phyloP scores from a whole-genome alignment of 805 yeast species.

The Ogataea angusta region DNA sequence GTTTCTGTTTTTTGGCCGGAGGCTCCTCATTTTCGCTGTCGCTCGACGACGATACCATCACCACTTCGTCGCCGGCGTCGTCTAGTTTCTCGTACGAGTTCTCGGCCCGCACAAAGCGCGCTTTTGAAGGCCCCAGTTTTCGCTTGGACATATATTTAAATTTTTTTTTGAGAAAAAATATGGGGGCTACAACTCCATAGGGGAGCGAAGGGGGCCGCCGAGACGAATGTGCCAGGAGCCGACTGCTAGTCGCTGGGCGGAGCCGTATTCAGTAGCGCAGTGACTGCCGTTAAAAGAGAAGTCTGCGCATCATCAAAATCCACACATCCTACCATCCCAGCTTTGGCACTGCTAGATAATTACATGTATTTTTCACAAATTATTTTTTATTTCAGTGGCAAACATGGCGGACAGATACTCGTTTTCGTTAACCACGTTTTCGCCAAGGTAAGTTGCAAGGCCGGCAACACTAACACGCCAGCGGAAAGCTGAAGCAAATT shows the following conservation, averaged over 20 bases:
- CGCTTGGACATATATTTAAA: slow-evolving; percentile 4
- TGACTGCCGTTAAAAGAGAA: too few species aligned
- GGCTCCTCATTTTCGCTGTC: slow-evolving; percentile 14
- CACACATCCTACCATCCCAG: too few species aligned
- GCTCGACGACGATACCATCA: slow-evolving; percentile 6
- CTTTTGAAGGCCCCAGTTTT: slow-evolving; percentile 1
- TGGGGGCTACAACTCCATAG: not conserved
- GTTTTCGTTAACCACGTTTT: slow-evolving; percentile 93
- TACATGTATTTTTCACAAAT: not conserved
- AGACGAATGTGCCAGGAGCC: not conserved
- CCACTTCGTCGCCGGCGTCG: slow-evolving; percentile 1
- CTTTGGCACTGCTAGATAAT: not conserved
- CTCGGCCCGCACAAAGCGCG: slow-evolving; percentile 7
- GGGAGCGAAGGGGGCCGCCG: not conserved
- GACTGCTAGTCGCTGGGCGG: too few species aligned
- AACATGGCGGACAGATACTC: slow-evolving; percentile 97
- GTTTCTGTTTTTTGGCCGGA: slow-evolving; percentile 10
- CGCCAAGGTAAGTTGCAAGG: slow-evolving; percentile 73
- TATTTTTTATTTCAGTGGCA: slow-evolving; percentile 12
- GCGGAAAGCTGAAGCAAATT: slow-evolving; percentile 96
- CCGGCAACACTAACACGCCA: slow-evolving; percentile 24
- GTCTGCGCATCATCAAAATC: too few species aligned
- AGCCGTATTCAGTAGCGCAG: too few species aligned
- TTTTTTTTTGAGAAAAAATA: slow-evolving; percentile 2
- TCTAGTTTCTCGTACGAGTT: slow-evolving; percentile 4